Base-by-base conservation (phyloP, 805 yeast species). In the Pichia californica region DNA sequence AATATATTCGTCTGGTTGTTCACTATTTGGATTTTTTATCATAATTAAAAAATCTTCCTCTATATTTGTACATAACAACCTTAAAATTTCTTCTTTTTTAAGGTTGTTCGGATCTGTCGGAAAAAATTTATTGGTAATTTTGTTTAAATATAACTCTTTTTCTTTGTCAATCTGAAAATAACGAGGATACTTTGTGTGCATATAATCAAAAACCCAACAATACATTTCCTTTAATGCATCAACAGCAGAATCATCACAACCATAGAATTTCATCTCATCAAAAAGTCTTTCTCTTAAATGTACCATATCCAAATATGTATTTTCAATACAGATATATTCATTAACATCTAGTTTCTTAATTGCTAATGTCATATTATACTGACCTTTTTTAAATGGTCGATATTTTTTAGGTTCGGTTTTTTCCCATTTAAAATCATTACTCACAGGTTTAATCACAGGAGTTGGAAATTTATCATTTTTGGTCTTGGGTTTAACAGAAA, bases 1-100 rank as follows among this genome's bases (percentile, higher is more conserved):
- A 21, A 71, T 64, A 55, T 81, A 83, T 52, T 81, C 88, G 43
- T 74, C 76, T 20, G 54, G 62, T 13, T 53, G 55, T 20, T 62
- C 61, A 25, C 67, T 69, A 19, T 61, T 65, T 13, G 61, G 64
- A 45, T 59, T 56, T 43, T 70, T 70, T 5, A 74, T 54, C 52
- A 83, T 51, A 8, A 84, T 59, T 32, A 83, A 54, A 42, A 79
- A 69, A 54, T 84, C 89, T 51, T 82, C 88, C 51, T 81, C 86
- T 2, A 78, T 66, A 33, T 71, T 51, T 5, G 31, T 41, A 4
- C 51, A 56, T 31, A 56, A 40, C 8, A 47, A 32, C 10, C 33
- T 40, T 26, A 58, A 30, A 15, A 56, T 32, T 33, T 52, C 55
- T 19, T 37, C 40, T 35, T 36, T 31, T 1, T 37, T 36, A 8